A percentile compares a stretch with the other conserved stretches of the same genome.
Conservation (phyloP, 2,329 filamentous ascomycete species). For the Venturia aucupariae region DNA sequence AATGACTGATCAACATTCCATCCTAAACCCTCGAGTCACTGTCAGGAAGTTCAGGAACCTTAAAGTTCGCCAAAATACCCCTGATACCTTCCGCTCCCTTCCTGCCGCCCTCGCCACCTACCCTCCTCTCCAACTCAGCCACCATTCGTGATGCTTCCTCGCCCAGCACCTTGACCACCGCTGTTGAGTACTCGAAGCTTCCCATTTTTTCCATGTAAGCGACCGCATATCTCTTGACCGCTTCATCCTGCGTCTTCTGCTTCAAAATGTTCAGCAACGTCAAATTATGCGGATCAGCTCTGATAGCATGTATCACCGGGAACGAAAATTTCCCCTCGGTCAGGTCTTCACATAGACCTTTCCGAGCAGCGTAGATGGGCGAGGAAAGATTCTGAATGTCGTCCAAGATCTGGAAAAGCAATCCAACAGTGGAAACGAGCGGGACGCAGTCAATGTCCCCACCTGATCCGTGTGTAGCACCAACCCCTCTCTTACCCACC, state of each 20-base stretch:
- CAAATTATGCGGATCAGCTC: constrained; percentile 60
- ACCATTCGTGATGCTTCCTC: constrained; percentile 36
- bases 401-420: constrained; percentile 84
- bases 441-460: constrained; percentile 58
- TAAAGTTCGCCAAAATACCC: constrained; percentile 33
- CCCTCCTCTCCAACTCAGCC: constrained; percentile 28
- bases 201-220: constrained; percentile 83
- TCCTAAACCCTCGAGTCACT: background rate
- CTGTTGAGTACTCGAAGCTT: constrained; percentile 76
- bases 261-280: constrained; percentile 87
- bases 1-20: background rate
- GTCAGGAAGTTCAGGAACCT: constrained; percentile 4
- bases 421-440: constrained; percentile 74
- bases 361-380: constrained; percentile 65
- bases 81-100: constrained; percentile 31
- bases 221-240: constrained; percentile 87
- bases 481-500: constrained; percentile 18
- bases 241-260: constrained; percentile 76
- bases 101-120: constrained; percentile 21
- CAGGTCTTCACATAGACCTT: constrained; percentile 89
- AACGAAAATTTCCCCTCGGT: constrained; percentile 98
- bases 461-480: background rate
- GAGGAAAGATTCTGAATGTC: constrained; percentile 80
- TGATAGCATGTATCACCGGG: constrained; percentile 88
- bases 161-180: constrained; percentile 41